Conservation (phyloP, 768 basidiomycete genomes). For the Suillus brevipes region DNA sequence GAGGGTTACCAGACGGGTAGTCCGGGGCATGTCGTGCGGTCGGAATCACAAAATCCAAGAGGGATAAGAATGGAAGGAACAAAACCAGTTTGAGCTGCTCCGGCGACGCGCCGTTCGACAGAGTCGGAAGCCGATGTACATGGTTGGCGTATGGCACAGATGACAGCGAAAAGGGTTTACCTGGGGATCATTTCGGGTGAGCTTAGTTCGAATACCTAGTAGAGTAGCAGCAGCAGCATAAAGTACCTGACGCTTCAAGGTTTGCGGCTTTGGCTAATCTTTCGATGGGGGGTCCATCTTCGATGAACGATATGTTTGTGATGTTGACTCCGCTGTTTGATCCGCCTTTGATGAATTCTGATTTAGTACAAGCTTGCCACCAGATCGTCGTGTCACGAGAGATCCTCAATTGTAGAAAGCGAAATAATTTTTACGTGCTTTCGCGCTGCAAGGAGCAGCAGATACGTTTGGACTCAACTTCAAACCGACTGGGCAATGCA, state of each 20-base stretch:
- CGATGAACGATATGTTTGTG: conserved; percentile 86
- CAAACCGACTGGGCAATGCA: too few relatives aligned
- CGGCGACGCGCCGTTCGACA: conserved; percentile 19
- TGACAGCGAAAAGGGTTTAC: conserved; percentile 69
- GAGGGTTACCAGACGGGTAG: conserved; percentile 65
- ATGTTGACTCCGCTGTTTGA: conserved; percentile 76
- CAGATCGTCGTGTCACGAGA: conserved; percentile 1
- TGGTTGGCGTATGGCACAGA: conserved; percentile 80
- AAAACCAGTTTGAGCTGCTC: conserved; percentile 53
- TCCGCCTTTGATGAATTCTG: conserved; percentile 50
- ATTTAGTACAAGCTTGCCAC: not conserved
- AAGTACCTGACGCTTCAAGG: conserved; percentile 59
- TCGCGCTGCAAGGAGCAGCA: conserved; percentile 68
- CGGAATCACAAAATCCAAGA: conserved; percentile 76
- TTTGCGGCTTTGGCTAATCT: conserved; percentile 55
- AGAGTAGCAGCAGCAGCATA: not conserved
- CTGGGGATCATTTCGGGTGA: conserved; percentile 37
- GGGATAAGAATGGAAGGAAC: conserved; percentile 61
- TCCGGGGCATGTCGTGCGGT: conserved; percentile 66
- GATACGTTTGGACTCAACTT: conserved; percentile 58
- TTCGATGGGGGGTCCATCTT: conserved; percentile 80
- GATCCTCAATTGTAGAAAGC: conserved; percentile 82
- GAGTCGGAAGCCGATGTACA: conserved; percentile 50
- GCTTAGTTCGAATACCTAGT: conserved; percentile 12
- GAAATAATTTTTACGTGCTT: conserved; percentile 59